These are phyloP conservation scores for Diplodia scrobiculata DNA, from an alignment of 2,329 filamentous ascomycete genomes.

Conservation along the genomic window DNA sequence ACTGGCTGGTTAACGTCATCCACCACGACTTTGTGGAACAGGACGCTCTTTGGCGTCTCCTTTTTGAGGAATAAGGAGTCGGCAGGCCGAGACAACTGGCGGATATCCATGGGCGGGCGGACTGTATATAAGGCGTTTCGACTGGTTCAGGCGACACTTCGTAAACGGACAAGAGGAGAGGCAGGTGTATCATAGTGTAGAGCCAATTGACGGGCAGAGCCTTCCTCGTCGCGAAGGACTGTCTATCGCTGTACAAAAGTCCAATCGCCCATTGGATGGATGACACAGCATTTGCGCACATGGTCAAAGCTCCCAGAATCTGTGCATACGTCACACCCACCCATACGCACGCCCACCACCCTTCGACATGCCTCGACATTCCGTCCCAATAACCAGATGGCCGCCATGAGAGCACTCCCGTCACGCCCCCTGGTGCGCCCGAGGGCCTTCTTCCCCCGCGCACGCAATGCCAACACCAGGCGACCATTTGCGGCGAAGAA, in stretches of 20 bases:
- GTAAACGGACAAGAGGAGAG: not conserved
- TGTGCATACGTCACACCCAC: not conserved
- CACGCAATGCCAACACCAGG: not conserved
- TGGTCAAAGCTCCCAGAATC: conserved; percentile 9
- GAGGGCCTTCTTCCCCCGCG: not conserved
- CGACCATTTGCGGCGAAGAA: not conserved
- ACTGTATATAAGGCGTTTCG: conserved; percentile 10
- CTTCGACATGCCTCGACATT: not conserved
- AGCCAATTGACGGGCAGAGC: not conserved
- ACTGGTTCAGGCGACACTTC: not conserved
- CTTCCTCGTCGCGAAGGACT: not conserved
- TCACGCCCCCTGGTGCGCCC: not conserved
- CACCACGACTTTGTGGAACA: conserved; percentile 75
- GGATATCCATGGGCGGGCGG: not conserved
- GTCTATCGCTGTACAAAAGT: not conserved
- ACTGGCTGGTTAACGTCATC: conserved; percentile 90
- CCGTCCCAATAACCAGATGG: not conserved
- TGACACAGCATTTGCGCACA: not conserved
- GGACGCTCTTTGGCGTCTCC: conserved; percentile 71
- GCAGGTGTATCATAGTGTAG: not conserved
- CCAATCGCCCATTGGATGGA: not conserved
- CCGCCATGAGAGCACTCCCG: not conserved
- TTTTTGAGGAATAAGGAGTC: conserved; percentile 42
- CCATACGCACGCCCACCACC: not conserved
- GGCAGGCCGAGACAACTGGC: not conserved